A percentile compares a stretch with the other conserved stretches of the same genome.
Evolutionary conservation across 2,329 filamentous ascomycete genomes (phyloP).

Genomic region (Calonectria henricotiae): DNA sequence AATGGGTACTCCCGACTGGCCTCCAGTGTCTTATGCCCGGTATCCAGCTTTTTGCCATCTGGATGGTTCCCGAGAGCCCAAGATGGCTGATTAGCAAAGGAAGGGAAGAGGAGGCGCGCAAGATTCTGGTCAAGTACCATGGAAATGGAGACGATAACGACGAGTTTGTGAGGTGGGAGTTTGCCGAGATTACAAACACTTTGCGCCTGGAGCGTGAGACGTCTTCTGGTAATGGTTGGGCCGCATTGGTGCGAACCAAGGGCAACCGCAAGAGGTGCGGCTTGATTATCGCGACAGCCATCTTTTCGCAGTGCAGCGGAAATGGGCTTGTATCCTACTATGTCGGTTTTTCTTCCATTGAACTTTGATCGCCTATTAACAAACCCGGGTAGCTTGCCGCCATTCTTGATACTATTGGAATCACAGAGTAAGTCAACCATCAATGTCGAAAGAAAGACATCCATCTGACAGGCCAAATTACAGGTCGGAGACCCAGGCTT

Average conservation of each 20-base stretch:
- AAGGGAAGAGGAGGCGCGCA: slow-evolving; percentile 43
- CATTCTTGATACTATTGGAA: slow-evolving; percentile 46
- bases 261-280: slow-evolving; percentile 48
- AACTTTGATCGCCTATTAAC: background rate
- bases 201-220: slow-evolving; percentile 44
- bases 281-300: slow-evolving; percentile 46
- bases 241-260: slow-evolving; percentile 43
- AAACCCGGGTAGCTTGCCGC: slow-evolving; percentile 40
- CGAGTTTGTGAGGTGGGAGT: slow-evolving; percentile 46
- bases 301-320: slow-evolving; percentile 49
- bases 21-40: slow-evolving; percentile 48
- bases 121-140: slow-evolving; percentile 48
- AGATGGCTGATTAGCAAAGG: slow-evolving; percentile 49
- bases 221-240: slow-evolving; percentile 37
- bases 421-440: slow-evolving; percentile 43
- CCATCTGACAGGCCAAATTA: background rate
- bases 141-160: slow-evolving; percentile 42
- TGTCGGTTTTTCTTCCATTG: slow-evolving; percentile 19
- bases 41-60: slow-evolving; percentile 45
- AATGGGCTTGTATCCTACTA: slow-evolving; percentile 50
- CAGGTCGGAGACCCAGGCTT: slow-evolving; percentile 46
- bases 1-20: slow-evolving; percentile 47
- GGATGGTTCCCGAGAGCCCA: slow-evolving; percentile 45
- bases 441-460: accelerated
- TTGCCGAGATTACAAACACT: slow-evolving; percentile 45